Evolutionary conservation across 2,329 filamentous ascomycete genomes (phyloP).

Genomic region (Microdochium paspali): DNA sequence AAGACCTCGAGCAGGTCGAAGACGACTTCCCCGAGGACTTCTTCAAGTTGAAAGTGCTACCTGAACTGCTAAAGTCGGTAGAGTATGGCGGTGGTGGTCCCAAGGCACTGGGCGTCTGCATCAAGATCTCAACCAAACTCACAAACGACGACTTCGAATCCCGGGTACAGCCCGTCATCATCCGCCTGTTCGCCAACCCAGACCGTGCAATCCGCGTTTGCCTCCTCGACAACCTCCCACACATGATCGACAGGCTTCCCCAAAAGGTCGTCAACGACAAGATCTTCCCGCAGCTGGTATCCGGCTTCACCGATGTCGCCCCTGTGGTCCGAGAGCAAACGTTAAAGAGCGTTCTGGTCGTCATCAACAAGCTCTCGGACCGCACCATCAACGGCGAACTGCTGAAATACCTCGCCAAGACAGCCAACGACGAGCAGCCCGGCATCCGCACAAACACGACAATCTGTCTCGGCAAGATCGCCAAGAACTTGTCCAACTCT

Average conservation of each 20-base stretch:
- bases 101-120: constrained; percentile 77
- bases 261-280: constrained; percentile 91
- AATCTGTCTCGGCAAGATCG: constrained; percentile 93
- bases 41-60: constrained; percentile 93
- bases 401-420: constrained; percentile 83
- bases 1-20: constrained; percentile 77
- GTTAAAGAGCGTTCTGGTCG: constrained; percentile 80
- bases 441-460: constrained; percentile 97
- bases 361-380: constrained; percentile 85
- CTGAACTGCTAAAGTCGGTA: constrained; percentile 95
- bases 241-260: constrained; percentile 84
- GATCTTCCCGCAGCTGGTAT: constrained; percentile 94
- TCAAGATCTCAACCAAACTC: constrained; percentile 85
- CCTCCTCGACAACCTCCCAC: constrained; percentile 75
- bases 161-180: constrained; percentile 74
- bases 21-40: constrained; percentile 97
- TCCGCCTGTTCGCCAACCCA: constrained; percentile 82
- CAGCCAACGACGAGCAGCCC: constrained; percentile 93
- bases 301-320: constrained; percentile 85
- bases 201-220: constrained; percentile 89
- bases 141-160: constrained; percentile 82
- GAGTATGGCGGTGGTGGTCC: constrained; percentile 94
- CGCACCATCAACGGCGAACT: constrained; percentile 90
- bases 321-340: constrained; percentile 93
- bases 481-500: constrained; percentile 70